Evolutionary conservation across 169 alveolate species (phyloP), one percentile per base, ranked within the genome.

Genomic region (Plasmodium gaboni): DNA sequence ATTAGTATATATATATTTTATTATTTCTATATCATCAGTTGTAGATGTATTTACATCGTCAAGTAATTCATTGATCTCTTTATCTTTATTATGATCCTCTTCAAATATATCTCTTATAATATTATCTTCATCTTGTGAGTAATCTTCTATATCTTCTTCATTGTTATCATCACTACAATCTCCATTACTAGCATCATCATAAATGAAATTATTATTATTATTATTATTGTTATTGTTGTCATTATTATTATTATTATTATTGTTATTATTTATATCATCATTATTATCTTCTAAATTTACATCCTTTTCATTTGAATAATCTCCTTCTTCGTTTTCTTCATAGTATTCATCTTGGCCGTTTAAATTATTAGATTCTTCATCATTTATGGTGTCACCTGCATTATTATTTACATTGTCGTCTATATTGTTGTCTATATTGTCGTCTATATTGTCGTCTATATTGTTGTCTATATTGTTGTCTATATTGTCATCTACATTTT

Each of bases 271-370:
- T 9, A 4, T 6, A 17, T 24, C 0, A 0, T 28, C 51, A n/a
- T 3, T 50, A 15, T 13, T 53, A 32, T 32, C 44, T 32, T 32
- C 44, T 32, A 32, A 32, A 32, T 32, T 51, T 51, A 13, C 13
- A 2, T 13, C 74, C 7, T 26, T 51, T 3, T 69, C 65, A 0
- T 15, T 19, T 1, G 17, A 44, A 0, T 59, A 19, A 59, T 74
- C 74, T 17, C 13, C 74, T 6, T 63, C 38, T 2, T 28, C 59
- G 13, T 42, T 19, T 48, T 50, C 57, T 13, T 7, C 59, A 1
- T 74, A 28, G 4, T 44, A 17, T 13, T 74, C 73, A 2, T 74
- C 88, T 38, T 28, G 42, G 3, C 17, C 61, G n/a, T 73, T 70
- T 3, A 61, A 28, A 28, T 28, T 28, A 28, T 28, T 28, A 28